Evolutionary conservation across 441 rosid genomes (phyloP).

Genomic region (Melastoma candidum): DNA sequence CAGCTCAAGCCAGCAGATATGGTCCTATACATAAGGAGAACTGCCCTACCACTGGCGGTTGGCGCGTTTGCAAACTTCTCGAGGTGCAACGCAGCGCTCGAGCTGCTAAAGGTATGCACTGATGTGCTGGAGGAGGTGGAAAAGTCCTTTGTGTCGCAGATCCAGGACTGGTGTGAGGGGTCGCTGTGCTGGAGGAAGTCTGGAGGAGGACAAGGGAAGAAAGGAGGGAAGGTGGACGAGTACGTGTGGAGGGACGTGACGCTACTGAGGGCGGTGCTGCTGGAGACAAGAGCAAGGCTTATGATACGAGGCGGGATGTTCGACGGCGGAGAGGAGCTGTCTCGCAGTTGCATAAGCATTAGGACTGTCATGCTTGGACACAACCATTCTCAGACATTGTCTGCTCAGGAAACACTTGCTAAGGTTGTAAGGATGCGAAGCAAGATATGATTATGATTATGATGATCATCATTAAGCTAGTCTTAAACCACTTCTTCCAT

Average conservation of each 20-base stretch:
- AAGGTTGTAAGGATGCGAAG: slow-evolving; percentile 86
- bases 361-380: slow-evolving; percentile 92
- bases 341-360: slow-evolving; percentile 82
- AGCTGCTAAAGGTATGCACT: slow-evolving; percentile 81
- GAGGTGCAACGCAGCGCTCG: slow-evolving; percentile 77
- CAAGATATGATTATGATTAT: slow-evolving; percentile 39
- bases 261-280: slow-evolving; percentile 60
- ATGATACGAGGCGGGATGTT: slow-evolving; percentile 81
- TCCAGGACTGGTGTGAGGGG: slow-evolving; percentile 76
- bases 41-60: slow-evolving; percentile 80
- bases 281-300: slow-evolving; percentile 86
- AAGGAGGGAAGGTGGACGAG: slow-evolving; percentile 56
- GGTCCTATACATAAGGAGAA: slow-evolving; percentile 72
- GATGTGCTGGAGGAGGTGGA: slow-evolving; percentile 85
- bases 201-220: slow-evolving; percentile 14
- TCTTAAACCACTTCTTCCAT: no score
- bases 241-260: slow-evolving; percentile 94
- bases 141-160: slow-evolving; percentile 79
- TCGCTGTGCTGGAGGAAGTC: slow-evolving; percentile 84
- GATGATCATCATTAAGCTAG: no score
- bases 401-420: slow-evolving; percentile 89
- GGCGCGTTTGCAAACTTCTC: slow-evolving; percentile 73
- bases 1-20: slow-evolving; percentile 67
- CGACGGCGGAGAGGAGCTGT: slow-evolving; percentile 76
- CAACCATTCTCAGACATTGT: slow-evolving; percentile 67